A percentile compares a stretch with the other conserved stretches of the same genome.
phyloP scores from a whole-genome alignment of 768 basidiomycete genomes.

The Boletus coccyginus region DNA sequence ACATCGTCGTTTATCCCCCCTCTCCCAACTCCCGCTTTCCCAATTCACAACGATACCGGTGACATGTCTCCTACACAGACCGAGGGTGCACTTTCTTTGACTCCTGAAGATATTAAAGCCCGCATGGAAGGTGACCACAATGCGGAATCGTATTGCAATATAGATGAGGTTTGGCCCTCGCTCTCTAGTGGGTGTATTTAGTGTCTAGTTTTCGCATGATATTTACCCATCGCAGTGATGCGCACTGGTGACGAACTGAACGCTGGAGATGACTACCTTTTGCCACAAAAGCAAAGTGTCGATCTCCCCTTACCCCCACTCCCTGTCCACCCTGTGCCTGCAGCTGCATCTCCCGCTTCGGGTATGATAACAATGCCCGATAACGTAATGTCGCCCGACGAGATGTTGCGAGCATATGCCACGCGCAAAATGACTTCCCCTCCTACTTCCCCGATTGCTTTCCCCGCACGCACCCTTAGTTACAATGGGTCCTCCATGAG shows the following conservation, averaged over 20 bases:
- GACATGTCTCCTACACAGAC: conserved; percentile 46
- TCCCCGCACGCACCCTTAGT: conserved; percentile 26
- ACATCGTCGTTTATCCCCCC: conserved; percentile 41
- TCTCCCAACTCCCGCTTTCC: conserved; percentile 29
- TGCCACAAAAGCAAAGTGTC: conserved; percentile 28
- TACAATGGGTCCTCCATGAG: conserved; percentile 28
- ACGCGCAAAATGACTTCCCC: conserved; percentile 39
- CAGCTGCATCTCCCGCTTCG: conserved; percentile 34
- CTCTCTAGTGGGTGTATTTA: conserved; percentile 49
- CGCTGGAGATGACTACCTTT: conserved; percentile 45
- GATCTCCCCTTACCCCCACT: conserved; percentile 34
- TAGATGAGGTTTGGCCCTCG: conserved; percentile 68
- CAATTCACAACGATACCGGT: conserved; percentile 23
- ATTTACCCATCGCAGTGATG: conserved; percentile 54
- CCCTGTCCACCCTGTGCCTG: conserved; percentile 27
- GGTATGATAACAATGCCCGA: conserved; percentile 42
- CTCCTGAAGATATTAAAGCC: conserved; percentile 60
- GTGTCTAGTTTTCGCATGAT: neutral
- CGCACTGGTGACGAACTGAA: conserved; percentile 46
- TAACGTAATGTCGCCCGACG: conserved; percentile 60
- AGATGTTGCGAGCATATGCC: conserved; percentile 74
- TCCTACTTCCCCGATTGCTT: conserved; percentile 31
- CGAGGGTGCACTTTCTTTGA: conserved; percentile 41
- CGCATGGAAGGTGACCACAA: conserved; percentile 41
- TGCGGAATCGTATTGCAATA: conserved; percentile 33